Base-by-base conservation (phyloP, 345 rosid genomes). In the Sisymbrium irio region DNA sequence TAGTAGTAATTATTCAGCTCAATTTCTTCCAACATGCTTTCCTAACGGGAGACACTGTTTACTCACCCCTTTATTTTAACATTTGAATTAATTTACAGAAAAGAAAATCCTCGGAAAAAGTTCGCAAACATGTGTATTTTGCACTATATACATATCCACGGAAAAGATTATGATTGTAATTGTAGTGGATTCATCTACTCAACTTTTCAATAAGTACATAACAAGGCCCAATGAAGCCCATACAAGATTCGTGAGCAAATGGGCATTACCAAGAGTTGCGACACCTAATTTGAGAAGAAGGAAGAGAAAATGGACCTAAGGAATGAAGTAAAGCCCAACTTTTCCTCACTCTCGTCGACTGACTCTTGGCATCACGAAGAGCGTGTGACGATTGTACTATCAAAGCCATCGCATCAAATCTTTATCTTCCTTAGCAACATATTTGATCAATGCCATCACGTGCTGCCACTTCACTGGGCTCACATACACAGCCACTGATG, bases 41-140 rank as follows among this genome's bases (percentile, higher is more conserved):
- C 76, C 22, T 19, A 77, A 47, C 32, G 80, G 76, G 80, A 76
- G 80, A 77, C 80, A 77, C 76, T 64, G 56, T 77, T 77, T 77
- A 39, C 45, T 76, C 58, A n/a, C 11, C 59, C 41, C 58, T 62
- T 69, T 53, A 56, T 69, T 17, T 54, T 25, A 27, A 25, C 27
- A 11, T 62, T 69, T 33, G 35, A 62, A 41, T 5, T 32, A 7
- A 22, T 44, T 53, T 55, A 76, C 40, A 32, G 10, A 32, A 18
- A 58, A 44, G 0, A 33, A 67, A 25, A 28, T 49, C 62, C 19
- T 37, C 18, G 18, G 7, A 22, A 56, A 65, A 46, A 36, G 66
- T 60, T 30, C 59, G 47, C 19, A 42, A 65, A 36, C n/a, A n/a
- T n/a, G 14, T 25, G 54, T 66, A 13, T 3, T 74, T 58, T 65